Base-by-base conservation (phyloP, 495 filamentous ascomycete species). In the Hypoxylon subgilvum region DNA sequence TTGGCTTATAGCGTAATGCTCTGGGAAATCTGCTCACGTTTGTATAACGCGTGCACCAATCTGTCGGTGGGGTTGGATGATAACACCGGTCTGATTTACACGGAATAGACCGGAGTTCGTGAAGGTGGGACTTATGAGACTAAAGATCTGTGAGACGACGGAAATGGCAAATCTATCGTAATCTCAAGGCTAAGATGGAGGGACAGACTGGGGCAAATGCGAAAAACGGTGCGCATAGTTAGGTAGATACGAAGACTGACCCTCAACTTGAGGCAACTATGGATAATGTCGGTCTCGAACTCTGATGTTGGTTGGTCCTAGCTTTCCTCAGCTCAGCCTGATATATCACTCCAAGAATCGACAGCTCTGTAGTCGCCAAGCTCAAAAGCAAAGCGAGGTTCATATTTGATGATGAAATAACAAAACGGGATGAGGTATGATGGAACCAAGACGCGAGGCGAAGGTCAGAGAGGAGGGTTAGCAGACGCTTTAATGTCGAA, bases 401-500 rank as follows among this genome's bases (percentile, higher is more conserved):
- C n/a, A 25, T 10, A 47, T 43, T 45, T 1, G 16, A 40, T 2
- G 46, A 32, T n/a, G n/a, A n/a, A n/a, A n/a, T n/a, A n/a, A n/a
- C n/a, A 13, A 42, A 34, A 6, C 10, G 35, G 38, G 6, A 13
- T 18, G 35, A 25, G 10, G 38, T 44, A 54, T 53, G 53, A 58
- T 44, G 61, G 10, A 40, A 50, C 21, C 6, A 51, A 28, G 39
- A 52, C 34, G 28, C 42, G 14, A n/a, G 35, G 28, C 13, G 14
- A 38, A 17, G 46, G 13, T 39, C 6, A 16, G 8, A 43, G 31
- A 21, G 28, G 3, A 19, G 51, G 18, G 8, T 7, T 38, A 16
- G 44, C 18, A 3, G 16, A 30, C n/a, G 14, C 13, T 27, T 27
- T 6, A 31, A n/a, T n/a, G 25, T 46, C 30, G 34, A 36, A 47